Conservation (phyloP, 345 rosid species). For the Gossypium sturtianum region DNA sequence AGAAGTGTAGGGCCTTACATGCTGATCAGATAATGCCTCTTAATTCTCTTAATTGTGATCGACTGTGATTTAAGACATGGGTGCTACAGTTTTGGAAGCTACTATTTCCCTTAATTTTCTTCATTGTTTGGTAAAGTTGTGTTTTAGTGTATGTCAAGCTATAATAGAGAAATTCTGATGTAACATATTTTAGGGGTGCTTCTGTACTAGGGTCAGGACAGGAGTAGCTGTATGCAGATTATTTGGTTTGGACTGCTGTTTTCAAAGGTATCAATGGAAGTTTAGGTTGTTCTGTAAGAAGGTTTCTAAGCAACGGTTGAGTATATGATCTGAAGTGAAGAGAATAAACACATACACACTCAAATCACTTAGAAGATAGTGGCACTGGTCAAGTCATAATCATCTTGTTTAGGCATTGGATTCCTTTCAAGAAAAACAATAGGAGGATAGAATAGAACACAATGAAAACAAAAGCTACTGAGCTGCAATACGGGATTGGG, state of each 20-base stretch:
- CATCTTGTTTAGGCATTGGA: no score
- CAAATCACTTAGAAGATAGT: no score
- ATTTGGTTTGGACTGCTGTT: neutral
- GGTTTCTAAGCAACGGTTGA: neutral
- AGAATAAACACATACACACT: neutral
- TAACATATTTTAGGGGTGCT: neutral
- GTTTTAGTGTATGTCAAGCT: neutral
- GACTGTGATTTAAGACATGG: neutral
- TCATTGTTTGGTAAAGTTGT: neutral
- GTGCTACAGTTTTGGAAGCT: neutral
- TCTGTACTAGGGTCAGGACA: neutral
- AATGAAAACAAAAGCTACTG: no score
- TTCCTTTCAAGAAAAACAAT: no score
- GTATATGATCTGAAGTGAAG: neutral
- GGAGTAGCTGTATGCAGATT: neutral
- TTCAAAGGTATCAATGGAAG: neutral
- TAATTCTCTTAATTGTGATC: neutral
- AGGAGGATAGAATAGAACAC: no score
- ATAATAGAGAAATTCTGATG: neutral
- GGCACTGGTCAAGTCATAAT: no score
- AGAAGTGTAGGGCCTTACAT: neutral
- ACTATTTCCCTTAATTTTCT: neutral
- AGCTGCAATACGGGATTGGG: no score
- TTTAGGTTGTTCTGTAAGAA: neutral
- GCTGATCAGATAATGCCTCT: no score